phyloP scores from a whole-genome alignment of 2,329 filamentous ascomycete species.

The Cercospora canescens region DNA sequence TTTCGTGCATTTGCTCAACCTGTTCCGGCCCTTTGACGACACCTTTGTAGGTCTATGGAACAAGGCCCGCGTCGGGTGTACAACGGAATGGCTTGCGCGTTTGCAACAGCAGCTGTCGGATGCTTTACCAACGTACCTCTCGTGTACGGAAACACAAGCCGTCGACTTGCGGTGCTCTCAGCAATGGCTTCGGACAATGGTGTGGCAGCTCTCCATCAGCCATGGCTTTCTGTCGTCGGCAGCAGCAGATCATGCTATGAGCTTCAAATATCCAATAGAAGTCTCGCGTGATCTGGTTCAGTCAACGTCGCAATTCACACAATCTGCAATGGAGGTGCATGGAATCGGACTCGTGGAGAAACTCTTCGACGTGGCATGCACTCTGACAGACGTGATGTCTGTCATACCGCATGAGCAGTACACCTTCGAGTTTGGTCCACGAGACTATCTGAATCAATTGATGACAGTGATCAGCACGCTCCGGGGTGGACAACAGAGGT shows the following conservation, averaged over 20 bases:
- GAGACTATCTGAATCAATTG: conserved; percentile 71
- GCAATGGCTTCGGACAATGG: conserved; percentile 68
- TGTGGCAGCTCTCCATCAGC: conserved; percentile 71
- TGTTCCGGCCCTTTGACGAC: conserved; percentile 64
- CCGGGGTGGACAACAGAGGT: conserved; percentile 74
- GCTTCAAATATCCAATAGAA: conserved; percentile 61
- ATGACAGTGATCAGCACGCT: conserved; percentile 67
- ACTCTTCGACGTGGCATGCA: conserved; percentile 73
- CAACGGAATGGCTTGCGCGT: conserved; percentile 48
- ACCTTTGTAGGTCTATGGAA: conserved; percentile 66
- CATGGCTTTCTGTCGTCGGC: conserved; percentile 64
- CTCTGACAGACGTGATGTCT: conserved; percentile 71
- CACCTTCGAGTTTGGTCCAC: conserved; percentile 65
- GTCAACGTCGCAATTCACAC: conserved; percentile 71
- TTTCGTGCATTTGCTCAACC: conserved; percentile 60
- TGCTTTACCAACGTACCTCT: conserved; percentile 57
- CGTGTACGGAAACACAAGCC: conserved; percentile 65
- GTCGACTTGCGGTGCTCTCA: conserved; percentile 69
- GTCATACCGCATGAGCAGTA: conserved; percentile 57
- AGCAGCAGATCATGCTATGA: conserved; percentile 60
- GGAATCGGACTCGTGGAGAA: conserved; percentile 79
- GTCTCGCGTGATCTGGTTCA: conserved; percentile 60
- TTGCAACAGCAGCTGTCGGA: conserved; percentile 54
- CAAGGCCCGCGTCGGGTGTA: conserved; percentile 51
- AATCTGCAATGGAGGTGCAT: conserved; percentile 71